Percentiles rank a stretch among this genome's conserved stretches.
Evolutionary conservation across 805 yeast genomes (phyloP).

Genomic region (Metschnikowia lunata): DNA sequence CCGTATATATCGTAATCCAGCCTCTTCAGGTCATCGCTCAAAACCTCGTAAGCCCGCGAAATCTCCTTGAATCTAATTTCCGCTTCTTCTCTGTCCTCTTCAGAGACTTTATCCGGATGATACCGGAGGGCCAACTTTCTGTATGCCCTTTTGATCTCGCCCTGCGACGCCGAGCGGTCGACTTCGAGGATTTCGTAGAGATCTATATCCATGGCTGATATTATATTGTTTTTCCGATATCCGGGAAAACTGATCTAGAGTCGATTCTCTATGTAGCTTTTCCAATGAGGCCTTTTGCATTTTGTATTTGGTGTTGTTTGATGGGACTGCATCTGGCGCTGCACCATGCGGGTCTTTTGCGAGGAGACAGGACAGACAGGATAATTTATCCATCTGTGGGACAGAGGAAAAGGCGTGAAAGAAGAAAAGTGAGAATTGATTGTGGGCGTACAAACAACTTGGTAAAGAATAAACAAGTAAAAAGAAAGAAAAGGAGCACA

Average conservation of each 20-base stretch:
- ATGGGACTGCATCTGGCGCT: no score
- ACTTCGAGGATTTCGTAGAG: conserved; percentile 71
- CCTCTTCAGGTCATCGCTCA: conserved; percentile 65
- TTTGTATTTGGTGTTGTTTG: no score
- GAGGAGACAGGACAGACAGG: no score
- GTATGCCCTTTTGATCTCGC: conserved; percentile 80
- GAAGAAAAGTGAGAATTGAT: neutral
- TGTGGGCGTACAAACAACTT: neutral
- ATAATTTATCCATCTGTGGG: neutral
- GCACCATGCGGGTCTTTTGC: no score
- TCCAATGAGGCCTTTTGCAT: no score
- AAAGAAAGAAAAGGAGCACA: neutral
- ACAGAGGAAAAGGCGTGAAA: neutral
- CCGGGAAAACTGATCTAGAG: no score
- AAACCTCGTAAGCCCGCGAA: conserved; percentile 77
- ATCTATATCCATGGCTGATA: conserved; percentile 15
- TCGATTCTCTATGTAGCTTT: no score
- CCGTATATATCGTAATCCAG: conserved; percentile 58
- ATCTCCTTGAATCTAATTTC: conserved; percentile 81
- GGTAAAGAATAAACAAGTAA: neutral
- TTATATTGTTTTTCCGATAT: no score
- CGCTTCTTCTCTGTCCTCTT: conserved; percentile 61
- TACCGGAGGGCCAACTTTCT: conserved; percentile 73
- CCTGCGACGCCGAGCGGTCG: conserved; percentile 55
- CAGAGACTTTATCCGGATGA: conserved; percentile 87